Evolutionary conservation across 495 filamentous ascomycete species (phyloP).

Genomic region (Delitschia confertaspora): DNA sequence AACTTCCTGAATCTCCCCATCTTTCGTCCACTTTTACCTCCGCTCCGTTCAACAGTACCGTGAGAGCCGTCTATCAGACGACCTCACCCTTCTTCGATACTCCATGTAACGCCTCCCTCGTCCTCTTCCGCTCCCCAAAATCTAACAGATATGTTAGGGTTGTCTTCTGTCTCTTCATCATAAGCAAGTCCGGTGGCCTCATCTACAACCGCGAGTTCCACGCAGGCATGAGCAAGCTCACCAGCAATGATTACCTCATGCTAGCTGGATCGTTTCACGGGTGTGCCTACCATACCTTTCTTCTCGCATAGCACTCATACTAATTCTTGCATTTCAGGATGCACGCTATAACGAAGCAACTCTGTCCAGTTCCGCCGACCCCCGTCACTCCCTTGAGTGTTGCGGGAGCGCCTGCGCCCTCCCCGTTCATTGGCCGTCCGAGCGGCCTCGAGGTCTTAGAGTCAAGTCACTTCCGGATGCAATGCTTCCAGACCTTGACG

Average conservation of each 20-base stretch:
- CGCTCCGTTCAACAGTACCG: no score
- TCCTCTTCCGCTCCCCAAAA: no score
- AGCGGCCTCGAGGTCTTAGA: conserved; percentile 86
- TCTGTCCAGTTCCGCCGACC: conserved; percentile 32
- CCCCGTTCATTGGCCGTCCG: conserved; percentile 46
- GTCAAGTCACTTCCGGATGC: conserved; percentile 80
- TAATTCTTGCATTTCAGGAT: conserved; percentile 12
- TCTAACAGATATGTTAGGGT: conserved; percentile 52
- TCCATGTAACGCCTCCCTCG: no score
- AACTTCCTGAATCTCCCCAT: no score
- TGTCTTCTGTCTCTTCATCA: conserved; percentile 87
- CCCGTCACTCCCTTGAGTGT: conserved; percentile 28
- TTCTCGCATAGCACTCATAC: conserved; percentile 31
- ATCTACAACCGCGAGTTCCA: conserved; percentile 93
- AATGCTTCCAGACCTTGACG: conserved; percentile 89
- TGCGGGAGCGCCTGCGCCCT: conserved; percentile 21
- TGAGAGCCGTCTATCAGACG: no score
- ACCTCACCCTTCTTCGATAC: no score
- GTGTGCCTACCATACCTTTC: conserved; percentile 47
- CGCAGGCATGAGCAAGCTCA: conserved; percentile 71
- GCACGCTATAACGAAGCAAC: conserved; percentile 28
- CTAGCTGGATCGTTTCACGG: conserved; percentile 98
- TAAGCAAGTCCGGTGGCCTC: conserved; percentile 95
- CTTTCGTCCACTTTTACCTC: no score
- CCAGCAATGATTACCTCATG: conserved; percentile 88